Base-by-base conservation (phyloP, 2,329 filamentous ascomycete species). In the Fusarium illudens region DNA sequence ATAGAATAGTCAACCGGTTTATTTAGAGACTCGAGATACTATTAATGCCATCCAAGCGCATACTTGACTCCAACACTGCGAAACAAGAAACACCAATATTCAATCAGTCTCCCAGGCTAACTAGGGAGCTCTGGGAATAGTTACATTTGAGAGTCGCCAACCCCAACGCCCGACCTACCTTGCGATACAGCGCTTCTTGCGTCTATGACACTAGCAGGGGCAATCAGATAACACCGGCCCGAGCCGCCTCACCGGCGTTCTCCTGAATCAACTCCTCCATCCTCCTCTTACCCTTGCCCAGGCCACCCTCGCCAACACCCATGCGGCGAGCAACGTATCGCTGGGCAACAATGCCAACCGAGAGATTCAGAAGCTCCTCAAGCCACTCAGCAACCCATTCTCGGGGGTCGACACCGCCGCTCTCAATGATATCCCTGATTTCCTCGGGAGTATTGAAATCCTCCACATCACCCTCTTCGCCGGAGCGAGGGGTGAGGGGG, bases 311-410 rank as follows among this genome's bases (percentile, higher is more conserved):
- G 12, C 95, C 95, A 10, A 99, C 95, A 12, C 96, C 95, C 96
- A 99, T 99, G 59, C 96, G 85, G 64, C 92, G 88, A 5, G 96
- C 95, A 19, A 99, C 96, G 77, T 99, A 99, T 67, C 94, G 86
- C 84, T 99, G 96, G 3, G 96, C 96, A 4, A 98, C 90, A 8
- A 97, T 84, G 17, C 96, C 95, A 1, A 96, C 87, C 4, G 89
- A 87, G 50, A 98, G 82, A 37, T 84, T 89, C 30, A 99, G 84
- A 0, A 90, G 83, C 81, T 98, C 95, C 81, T 98, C 95, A 48
- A 99, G 87, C 96, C 96, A 99, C 79, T 98, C 96, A 4, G 94
- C 92, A 34, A 97, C 92, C 96, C 96, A 99, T 79, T 99, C 96
- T 60, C 96, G 86, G 0, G 96, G 96, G 75, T 99, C 96, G 3